Evolutionary conservation across 2,329 filamentous ascomycete species (phyloP).

Genomic region (Colletotrichum tanaceti): DNA sequence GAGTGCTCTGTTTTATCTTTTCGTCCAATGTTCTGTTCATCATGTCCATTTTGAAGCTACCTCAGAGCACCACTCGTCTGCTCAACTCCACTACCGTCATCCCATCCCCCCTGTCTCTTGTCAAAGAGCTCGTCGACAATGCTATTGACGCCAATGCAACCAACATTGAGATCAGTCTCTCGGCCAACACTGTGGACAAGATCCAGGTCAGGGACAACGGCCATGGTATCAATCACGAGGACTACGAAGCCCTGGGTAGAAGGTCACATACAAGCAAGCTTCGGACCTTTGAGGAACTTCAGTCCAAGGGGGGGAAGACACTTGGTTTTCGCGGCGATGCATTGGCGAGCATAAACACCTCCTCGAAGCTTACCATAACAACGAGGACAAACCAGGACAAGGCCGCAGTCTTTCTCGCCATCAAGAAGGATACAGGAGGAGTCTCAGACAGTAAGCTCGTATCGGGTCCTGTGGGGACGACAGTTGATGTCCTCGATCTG

Average conservation of each 20-base stretch:
- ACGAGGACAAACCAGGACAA: constrained; percentile 72
- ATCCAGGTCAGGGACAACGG: constrained; percentile 81
- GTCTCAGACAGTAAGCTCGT: constrained; percentile 51
- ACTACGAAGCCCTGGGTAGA: constrained; percentile 71
- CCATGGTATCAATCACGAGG: constrained; percentile 72
- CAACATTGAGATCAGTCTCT: constrained; percentile 72
- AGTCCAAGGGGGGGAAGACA: constrained; percentile 64
- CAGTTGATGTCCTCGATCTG: constrained; percentile 69
- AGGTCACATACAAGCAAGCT: constrained; percentile 82
- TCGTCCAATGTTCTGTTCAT: background rate
- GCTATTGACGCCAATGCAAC: constrained; percentile 78
- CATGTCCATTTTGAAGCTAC: constrained; percentile 64
- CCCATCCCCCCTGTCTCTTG: constrained; percentile 67
- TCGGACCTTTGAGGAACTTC: constrained; percentile 70
- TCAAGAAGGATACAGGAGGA: constrained; percentile 57
- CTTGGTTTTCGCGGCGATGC: constrained; percentile 84
- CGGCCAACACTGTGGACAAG: constrained; percentile 73
- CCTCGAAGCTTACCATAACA: constrained; percentile 70
- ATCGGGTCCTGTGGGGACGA: constrained; percentile 75
- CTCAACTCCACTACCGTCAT: constrained; percentile 72
- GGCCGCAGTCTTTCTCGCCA: constrained; percentile 63
- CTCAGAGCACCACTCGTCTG: constrained; percentile 62
- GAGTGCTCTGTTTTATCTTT: background rate
- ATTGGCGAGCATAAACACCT: constrained; percentile 71
- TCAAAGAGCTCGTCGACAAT: constrained; percentile 85